Evolutionary conservation across 2,329 filamentous ascomycete species (phyloP).

Genomic region (Talaromyces rugulosus): DNA sequence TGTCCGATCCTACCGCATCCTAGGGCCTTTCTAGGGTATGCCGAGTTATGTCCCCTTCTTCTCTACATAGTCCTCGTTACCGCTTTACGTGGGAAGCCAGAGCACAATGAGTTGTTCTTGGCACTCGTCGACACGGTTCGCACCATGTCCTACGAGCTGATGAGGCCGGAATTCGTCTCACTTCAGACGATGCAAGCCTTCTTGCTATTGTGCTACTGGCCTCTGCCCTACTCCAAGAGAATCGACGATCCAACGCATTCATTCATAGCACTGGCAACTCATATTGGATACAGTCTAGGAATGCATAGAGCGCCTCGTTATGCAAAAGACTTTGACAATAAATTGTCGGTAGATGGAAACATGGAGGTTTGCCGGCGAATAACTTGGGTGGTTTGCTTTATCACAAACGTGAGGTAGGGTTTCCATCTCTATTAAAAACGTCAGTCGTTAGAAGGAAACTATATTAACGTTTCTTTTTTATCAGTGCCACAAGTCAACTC

Average conservation of each 20-base stretch:
- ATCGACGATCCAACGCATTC: constrained; percentile 11
- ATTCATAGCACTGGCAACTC: constrained; percentile 10
- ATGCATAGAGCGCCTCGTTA: constrained; percentile 8
- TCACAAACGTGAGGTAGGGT: constrained; percentile 11
- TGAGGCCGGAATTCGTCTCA: constrained; percentile 2
- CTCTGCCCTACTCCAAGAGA: constrained; percentile 9
- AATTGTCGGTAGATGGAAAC: background rate
- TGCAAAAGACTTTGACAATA: constrained; percentile 8
- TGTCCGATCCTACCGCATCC: constrained; percentile 6
- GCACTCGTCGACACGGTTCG: background rate
- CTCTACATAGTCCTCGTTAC: constrained; percentile 12
- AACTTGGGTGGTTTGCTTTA: constrained; percentile 13
- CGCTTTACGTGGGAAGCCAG: constrained; percentile 3
- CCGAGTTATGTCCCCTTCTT: constrained; percentile 6
- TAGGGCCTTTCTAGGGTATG: constrained; percentile 6
- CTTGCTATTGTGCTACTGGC: constrained; percentile 13
- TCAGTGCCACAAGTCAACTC: constrained; percentile 9
- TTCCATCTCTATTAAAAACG: background rate
- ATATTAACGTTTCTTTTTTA: background rate
- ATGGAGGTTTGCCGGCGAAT: constrained; percentile 4
- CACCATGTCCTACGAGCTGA: constrained; percentile 7
- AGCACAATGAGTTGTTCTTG: background rate
- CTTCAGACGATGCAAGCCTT: constrained; percentile 11
- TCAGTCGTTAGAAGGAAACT: background rate
- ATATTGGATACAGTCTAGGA: constrained; percentile 9